Base-by-base conservation (phyloP, 2,329 filamentous ascomycete genomes). In the Albophoma yamanashiensis region DNA sequence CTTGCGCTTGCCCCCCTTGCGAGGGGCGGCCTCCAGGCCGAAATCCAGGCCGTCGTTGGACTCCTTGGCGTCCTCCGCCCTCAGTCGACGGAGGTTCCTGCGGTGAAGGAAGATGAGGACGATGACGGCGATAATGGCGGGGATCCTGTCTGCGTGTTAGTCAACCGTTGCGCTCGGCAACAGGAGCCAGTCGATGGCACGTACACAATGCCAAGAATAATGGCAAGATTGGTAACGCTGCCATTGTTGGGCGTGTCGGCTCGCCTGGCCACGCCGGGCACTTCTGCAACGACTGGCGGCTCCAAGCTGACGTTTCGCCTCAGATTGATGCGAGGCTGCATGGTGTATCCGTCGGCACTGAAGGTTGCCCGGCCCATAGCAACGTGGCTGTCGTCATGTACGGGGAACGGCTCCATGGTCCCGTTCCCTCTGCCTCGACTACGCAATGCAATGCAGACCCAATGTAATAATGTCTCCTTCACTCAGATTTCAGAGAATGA, bases 21-120 rank as follows among this genome's bases (percentile, higher is more conserved):
- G 64, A 79, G 65, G 70, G 58, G 77, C 73, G 60, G 88, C 75
- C 43, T 76, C 91, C 69, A 97, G 75, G 42, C 94, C 94, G 70
- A 97, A 99, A 73, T 99, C 94, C 70, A 97, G 82, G 0, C 91
- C 94, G 70, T 89, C 92, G 74, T 95, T 91, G 66, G 91, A 90
- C 73, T 97, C 92, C 63, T 89, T 85, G 22, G 82, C 81, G 75
- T 99, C 94, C 75, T 99, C 94, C 61, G 80, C 76, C 59, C 80
- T 79, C 64, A 91, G 80, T 68, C 85, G 91, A 71, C 82, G 85
- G 45, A 89, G 75, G 68, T 91, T 89, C 71, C 91, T 83, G 58
- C 91, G 85, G 71, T 97, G 92, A 42, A 99, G 81, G 69, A 86
- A 88, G 64, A 92, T 69, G 45, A 97, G 77, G 1, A 91, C 82